Percentiles rank a stretch among this genome's conserved stretches.
phyloP scores from a whole-genome alignment of 805 yeast species.

The Scheffersomyces amazonensis region DNA sequence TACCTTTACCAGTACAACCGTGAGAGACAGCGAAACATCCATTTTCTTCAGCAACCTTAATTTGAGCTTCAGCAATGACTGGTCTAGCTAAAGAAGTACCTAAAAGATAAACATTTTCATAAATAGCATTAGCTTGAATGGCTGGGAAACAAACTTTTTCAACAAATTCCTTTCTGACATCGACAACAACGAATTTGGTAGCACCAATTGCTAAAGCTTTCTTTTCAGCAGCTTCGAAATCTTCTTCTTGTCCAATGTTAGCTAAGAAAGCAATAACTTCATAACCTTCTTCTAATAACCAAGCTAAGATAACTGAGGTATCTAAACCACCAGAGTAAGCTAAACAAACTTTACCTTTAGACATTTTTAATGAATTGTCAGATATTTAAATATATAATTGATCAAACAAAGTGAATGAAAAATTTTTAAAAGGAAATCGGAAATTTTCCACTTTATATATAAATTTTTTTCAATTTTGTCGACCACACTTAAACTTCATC shows the following conservation, averaged over 20 bases:
- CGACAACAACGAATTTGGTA: constrained; percentile 88
- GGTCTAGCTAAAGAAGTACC: constrained; percentile 99
- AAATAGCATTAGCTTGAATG: constrained; percentile 94
- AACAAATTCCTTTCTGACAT: constrained; percentile 93
- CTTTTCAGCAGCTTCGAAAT: constrained; percentile 93
- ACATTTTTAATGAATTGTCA: constrained; percentile 46
- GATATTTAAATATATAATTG: constrained; percentile 2
- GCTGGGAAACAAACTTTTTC: constrained; percentile 94
- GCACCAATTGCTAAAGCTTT: constrained; percentile 98
- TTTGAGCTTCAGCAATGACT: constrained; percentile 97
- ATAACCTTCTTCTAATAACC: constrained; percentile 97
- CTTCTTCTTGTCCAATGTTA: constrained; percentile 99
- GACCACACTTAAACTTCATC: constrained; percentile 4
- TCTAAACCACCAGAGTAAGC: constrained; percentile 99
- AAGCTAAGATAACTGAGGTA: constrained; percentile 95
- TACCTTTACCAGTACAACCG: constrained; percentile 99
- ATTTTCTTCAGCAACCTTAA: constrained; percentile 92
- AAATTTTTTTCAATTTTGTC: constrained; percentile 6
- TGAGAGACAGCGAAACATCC: constrained; percentile 99
- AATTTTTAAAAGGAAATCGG: constrained; percentile 9
- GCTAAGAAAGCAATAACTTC: constrained; percentile 99
- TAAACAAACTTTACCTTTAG: constrained; percentile 98
- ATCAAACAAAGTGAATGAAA: constrained; percentile 5
- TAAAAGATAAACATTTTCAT: constrained; percentile 93
- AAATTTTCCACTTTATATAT: neutral